Base-by-base conservation (phyloP, 2,329 filamentous ascomycete species). In the Ophiostoma perfectum region DNA sequence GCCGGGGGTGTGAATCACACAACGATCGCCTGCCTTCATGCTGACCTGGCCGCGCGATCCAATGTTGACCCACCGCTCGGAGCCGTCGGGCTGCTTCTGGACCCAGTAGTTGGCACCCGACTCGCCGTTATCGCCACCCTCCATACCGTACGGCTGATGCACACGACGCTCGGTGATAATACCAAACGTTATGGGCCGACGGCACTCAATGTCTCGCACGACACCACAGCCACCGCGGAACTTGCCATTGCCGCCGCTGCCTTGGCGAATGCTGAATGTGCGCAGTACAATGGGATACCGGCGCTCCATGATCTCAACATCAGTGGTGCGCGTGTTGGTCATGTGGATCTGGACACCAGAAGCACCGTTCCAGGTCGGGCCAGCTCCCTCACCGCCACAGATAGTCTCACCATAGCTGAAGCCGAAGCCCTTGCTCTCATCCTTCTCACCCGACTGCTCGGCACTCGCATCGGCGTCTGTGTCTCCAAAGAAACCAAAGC, bases 1-100 rank as follows among this genome's bases (percentile, higher is more conserved):
- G 45, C 86, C 86, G 16, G 86, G 86, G 7, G 86, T 88, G 70
- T 81, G 80, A 5, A 89, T 80, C 55, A 88, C 84, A 68, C 88
- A 86, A 9, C 85, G 78, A 74, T 89, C 86, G 0, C 86, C 86
- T 0, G 81, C 77, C 71, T 81, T 78, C 80, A 88, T 85, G 16
- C 77, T 78, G 2, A 84, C 84, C 1, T 84, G 86, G 68, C 86
- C 87, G 77, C 88, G 88, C 3, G 81, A 84, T 0, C 85, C 85
- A 18, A 88, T 73, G 70, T 85, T 87, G 71, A 88, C 83, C 52
- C 52, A 58, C 5, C 27, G 27, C 52, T 38, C 52, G 64, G 18
- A 27, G 27, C 70, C 64, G 16, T 63, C 66, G n/a, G 49, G 18
- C 18, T 64, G 55, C 9, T 70, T 66, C 45, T 68, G 67, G 27